Percentiles rank a stretch among this genome's conserved stretches.
phyloP scores from a whole-genome alignment of 805 yeast species.

The Zygosaccharomyces siamensis region DNA sequence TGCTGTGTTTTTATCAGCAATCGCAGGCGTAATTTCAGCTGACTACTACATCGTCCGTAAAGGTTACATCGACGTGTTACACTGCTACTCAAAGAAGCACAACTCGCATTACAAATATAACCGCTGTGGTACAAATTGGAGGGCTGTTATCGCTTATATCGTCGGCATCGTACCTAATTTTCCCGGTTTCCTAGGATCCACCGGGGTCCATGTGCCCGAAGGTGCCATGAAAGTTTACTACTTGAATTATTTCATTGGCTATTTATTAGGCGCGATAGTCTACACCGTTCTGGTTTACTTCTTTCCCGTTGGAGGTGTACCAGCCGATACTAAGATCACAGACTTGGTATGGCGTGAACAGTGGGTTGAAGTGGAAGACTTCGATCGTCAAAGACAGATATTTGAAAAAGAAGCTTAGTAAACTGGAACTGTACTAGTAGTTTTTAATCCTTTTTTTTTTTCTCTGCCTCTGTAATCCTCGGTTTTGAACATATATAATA shows the following conservation, averaged over 20 bases:
- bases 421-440: not conserved
- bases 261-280: conserved; percentile 49
- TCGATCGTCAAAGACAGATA: conserved; percentile 38
- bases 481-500: not conserved
- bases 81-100: conserved; percentile 51
- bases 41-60: conserved; percentile 72
- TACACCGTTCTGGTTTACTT: conserved; percentile 50
- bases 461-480: not conserved
- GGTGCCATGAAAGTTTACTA: conserved; percentile 75
- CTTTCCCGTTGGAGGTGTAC: conserved; percentile 50
- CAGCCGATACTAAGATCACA: conserved; percentile 35
- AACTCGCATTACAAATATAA: conserved; percentile 55
- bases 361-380: conserved; percentile 59
- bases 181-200: conserved; percentile 83
- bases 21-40: conserved; percentile 69
- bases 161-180: conserved; percentile 79
- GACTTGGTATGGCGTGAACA: conserved; percentile 55
- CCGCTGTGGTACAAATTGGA: conserved; percentile 68
- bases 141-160: conserved; percentile 76
- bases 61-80: conserved; percentile 60
- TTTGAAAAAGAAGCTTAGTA: conserved; percentile 13
- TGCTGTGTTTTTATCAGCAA: conserved; percentile 74
- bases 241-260: conserved; percentile 75
- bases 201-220: conserved; percentile 68
- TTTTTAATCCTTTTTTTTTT: not conserved